A percentile compares a stretch with the other conserved stretches of the same genome.
Conservation (phyloP, 2,329 filamentous ascomycete genomes). For the Aspergillus uvarum region DNA sequence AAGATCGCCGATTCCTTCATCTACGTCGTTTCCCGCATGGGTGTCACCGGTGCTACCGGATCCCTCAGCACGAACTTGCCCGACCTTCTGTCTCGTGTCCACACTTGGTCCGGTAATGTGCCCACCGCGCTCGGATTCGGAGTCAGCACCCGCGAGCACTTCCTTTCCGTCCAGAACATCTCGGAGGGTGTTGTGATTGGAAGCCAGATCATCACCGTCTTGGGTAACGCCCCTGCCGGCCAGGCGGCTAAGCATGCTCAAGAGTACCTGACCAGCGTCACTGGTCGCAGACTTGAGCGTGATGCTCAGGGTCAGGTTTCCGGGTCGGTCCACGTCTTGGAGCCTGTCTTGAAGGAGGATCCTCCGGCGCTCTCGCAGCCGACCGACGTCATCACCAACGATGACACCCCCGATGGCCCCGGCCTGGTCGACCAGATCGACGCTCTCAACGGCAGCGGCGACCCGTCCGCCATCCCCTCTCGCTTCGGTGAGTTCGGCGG, state of each 20-base stretch:
- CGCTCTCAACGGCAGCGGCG: slow-evolving; percentile 67
- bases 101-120: slow-evolving; percentile 86
- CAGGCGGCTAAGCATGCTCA: slow-evolving; percentile 71
- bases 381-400: slow-evolving; percentile 64
- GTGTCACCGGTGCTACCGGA: slow-evolving; percentile 87
- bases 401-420: slow-evolving; percentile 56
- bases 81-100: slow-evolving; percentile 77
- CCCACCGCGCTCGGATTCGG: slow-evolving; percentile 94
- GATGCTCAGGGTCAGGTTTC: slow-evolving; percentile 51
- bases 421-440: slow-evolving; percentile 81
- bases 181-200: slow-evolving; percentile 96
- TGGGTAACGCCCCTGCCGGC: slow-evolving; percentile 67
- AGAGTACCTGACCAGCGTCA: slow-evolving; percentile 79
- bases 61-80: slow-evolving; percentile 79
- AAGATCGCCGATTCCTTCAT: slow-evolving; percentile 97
- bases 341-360: slow-evolving; percentile 63
- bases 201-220: slow-evolving; percentile 84
- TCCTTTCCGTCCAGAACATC: slow-evolving; percentile 76
- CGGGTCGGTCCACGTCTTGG: slow-evolving; percentile 68
- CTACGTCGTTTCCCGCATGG: slow-evolving; percentile 96
- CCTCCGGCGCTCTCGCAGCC: slow-evolving; percentile 52
- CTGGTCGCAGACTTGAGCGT: slow-evolving; percentile 54
- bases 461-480: slow-evolving; percentile 65
- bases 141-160: slow-evolving; percentile 93
- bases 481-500: slow-evolving; percentile 95